Base-by-base conservation (phyloP, 371 early-diverging fungal species). In the Circinella minor region DNA sequence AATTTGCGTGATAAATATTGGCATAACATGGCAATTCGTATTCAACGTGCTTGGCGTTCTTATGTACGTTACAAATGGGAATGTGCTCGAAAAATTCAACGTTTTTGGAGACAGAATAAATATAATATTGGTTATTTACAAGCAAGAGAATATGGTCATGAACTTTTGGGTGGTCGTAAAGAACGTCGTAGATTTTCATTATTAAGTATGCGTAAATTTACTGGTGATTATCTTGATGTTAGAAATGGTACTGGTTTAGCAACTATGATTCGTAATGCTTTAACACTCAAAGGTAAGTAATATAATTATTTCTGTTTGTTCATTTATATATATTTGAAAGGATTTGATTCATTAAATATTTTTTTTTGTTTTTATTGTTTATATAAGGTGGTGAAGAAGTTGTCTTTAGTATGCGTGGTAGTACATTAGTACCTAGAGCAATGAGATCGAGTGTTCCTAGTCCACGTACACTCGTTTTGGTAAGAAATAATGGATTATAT, bases 1-100 rank as follows among this genome's bases (percentile, higher is more conserved):
- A 93, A 90, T 70, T 79, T 93, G 73, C 92, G 98, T 55, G 98
- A 99, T 69, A 91, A 92, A 55, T 97, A 98, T 85, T 99, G 95
- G 93, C 96, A 99, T 76, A 91, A 88, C 71, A 98, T 95, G 93
- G 99, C 98, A 1, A 91, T 90, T 36, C 91, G 95, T 72, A 98
- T 98, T 72, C 98, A 98, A 78, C 85, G 95, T 37, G 94, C 94
- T 4, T 98, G 95, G 91, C 83, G 97, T 61, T 80, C 87, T 51
- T 94, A 93, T 84, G 88, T 92, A 63, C 81, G 88, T 15, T 87
- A 90, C 79, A 91, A 86, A 78, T 77, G 89, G 67, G 90, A 89
- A 68, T 91, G 90, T 67, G 95, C 95, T 4, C 82, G 80, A 18
- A 88, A 86, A 46, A 93, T 95, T 71, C 95, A 95, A 77, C 88